Evolutionary conservation across 768 basidiomycete genomes (phyloP).

Genomic region (Pluteus cervinus): DNA sequence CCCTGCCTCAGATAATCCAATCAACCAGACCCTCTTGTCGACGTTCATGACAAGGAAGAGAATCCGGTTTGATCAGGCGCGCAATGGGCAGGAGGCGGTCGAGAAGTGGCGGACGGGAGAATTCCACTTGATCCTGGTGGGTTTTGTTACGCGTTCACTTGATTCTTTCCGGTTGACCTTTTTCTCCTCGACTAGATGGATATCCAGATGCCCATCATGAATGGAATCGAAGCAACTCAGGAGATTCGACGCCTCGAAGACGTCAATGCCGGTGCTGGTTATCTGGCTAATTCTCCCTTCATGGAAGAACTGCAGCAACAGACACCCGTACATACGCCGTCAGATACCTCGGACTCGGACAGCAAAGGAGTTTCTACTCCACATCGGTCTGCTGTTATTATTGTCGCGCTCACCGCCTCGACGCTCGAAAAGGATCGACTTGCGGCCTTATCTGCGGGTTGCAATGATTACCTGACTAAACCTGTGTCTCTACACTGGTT

Average conservation of each 20-base stretch:
- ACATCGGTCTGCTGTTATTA: slow-evolving; percentile 92
- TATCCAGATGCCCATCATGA: slow-evolving; percentile 99
- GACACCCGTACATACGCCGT: slow-evolving; percentile 38
- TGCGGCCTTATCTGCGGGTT: slow-evolving; percentile 94
- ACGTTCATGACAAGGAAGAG: slow-evolving; percentile 96
- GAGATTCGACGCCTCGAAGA: slow-evolving; percentile 88
- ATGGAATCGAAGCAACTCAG: slow-evolving; percentile 95
- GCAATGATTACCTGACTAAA: slow-evolving; percentile 98
- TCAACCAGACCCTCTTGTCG: slow-evolving; percentile 96
- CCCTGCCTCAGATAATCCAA: slow-evolving; percentile 78
- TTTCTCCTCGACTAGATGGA: slow-evolving; percentile 72
- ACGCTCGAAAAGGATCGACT: slow-evolving; percentile 94
- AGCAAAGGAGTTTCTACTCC: slow-evolving; percentile 51
- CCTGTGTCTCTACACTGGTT: slow-evolving; percentile 94
- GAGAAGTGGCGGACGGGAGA: slow-evolving; percentile 89
- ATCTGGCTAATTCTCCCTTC: slow-evolving; percentile 59
- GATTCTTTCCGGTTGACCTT: slow-evolving; percentile 12
- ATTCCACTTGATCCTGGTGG: slow-evolving; percentile 92
- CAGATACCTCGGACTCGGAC: slow-evolving; percentile 43
- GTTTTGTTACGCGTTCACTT: slow-evolving; percentile 21
- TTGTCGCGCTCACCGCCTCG: slow-evolving; percentile 97
- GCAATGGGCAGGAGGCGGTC: slow-evolving; percentile 93
- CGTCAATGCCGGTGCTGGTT: slow-evolving; percentile 54
- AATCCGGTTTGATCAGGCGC: slow-evolving; percentile 92
- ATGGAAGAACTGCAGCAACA: slow-evolving; percentile 36